Percentiles rank a stretch among this genome's conserved stretches.
phyloP scores from a whole-genome alignment of 2,329 filamentous ascomycete species.

The Dactylellina drechsleri region DNA sequence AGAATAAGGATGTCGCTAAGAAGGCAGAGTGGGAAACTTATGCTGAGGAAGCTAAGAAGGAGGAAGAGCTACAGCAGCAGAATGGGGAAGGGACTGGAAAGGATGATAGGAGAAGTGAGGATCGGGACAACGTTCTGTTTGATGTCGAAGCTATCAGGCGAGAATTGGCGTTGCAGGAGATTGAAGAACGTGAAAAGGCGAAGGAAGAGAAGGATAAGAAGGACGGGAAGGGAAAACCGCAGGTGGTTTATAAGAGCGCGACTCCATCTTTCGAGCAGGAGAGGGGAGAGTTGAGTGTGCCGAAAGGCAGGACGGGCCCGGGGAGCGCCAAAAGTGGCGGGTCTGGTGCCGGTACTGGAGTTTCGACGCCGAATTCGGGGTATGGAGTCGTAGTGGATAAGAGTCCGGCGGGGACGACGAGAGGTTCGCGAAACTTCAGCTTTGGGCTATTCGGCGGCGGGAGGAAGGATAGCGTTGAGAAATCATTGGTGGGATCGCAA shows the following conservation, averaged over 20 bases:
- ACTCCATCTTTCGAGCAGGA: slow-evolving; percentile 21
- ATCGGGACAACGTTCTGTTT: slow-evolving; percentile 75
- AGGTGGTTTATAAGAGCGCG: slow-evolving; percentile 51
- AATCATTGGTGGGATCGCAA: slow-evolving; percentile 16
- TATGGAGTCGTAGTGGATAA: slow-evolving; percentile 7
- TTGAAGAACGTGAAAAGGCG: slow-evolving; percentile 62
- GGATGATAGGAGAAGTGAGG: slow-evolving; percentile 59
- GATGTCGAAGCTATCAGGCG: slow-evolving; percentile 94
- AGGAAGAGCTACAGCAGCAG: slow-evolving; percentile 64
- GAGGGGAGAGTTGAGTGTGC: slow-evolving; percentile 32
- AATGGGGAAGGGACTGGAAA: slow-evolving; percentile 65
- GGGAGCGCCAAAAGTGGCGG: slow-evolving; percentile 57
- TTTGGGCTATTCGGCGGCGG: slow-evolving; percentile 47
- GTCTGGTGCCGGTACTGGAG: slow-evolving; percentile 56
- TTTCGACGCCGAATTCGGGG: slow-evolving; percentile 16
- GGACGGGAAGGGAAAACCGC: slow-evolving; percentile 69
- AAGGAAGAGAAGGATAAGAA: slow-evolving; percentile 74
- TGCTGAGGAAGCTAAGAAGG: slow-evolving; percentile 58
- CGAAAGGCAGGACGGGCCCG: slow-evolving; percentile 60
- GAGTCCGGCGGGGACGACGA: slow-evolving; percentile 38
- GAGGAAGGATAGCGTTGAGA: slow-evolving; percentile 44
- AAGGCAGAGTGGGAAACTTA: slow-evolving; percentile 51
- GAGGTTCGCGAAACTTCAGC: slow-evolving; percentile 37
- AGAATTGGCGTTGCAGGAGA: slow-evolving; percentile 78
- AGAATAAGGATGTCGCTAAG: slow-evolving; percentile 77